A percentile compares a stretch with the other conserved stretches of the same genome.
Evolutionary conservation across 2,329 filamentous ascomycete species (phyloP).

Genomic region (Paracoccidioides lutzii): DNA sequence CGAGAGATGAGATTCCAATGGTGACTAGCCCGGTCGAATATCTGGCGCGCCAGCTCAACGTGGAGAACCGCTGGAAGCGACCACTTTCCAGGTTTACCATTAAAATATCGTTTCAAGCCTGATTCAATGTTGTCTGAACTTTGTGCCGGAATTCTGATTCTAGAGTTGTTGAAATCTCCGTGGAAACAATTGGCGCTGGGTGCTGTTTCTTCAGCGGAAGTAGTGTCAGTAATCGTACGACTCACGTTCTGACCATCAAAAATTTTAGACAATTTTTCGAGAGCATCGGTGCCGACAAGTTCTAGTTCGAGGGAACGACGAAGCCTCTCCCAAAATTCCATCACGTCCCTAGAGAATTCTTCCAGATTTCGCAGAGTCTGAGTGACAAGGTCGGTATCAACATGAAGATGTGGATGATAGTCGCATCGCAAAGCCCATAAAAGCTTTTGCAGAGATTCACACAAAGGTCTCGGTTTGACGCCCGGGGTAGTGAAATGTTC

Average conservation of each 20-base stretch:
- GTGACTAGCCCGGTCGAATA: constrained; percentile 40
- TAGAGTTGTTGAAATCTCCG: constrained; percentile 24
- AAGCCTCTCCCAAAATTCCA: constrained; percentile 43
- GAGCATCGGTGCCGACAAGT: constrained; percentile 32
- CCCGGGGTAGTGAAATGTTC: constrained; percentile 35
- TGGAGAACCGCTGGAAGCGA: constrained; percentile 38
- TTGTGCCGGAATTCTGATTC: constrained; percentile 27
- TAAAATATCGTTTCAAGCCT: constrained; percentile 23
- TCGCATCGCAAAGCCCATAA: constrained; percentile 39
- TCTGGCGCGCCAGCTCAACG: constrained; percentile 45
- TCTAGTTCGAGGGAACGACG: constrained; percentile 41
- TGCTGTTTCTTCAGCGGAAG: constrained; percentile 17
- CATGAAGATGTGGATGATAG: constrained; percentile 25
- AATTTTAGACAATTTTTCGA: constrained; percentile 30
- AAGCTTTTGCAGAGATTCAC: constrained; percentile 39
- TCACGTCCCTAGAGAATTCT: constrained; percentile 39
- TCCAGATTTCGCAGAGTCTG: constrained; percentile 28
- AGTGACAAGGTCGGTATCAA: constrained; percentile 31
- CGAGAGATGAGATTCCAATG: constrained; percentile 47
- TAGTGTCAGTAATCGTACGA: constrained; percentile 16
- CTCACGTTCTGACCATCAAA: constrained; percentile 30
- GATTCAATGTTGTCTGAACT: constrained; percentile 23
- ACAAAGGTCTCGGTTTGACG: constrained; percentile 37
- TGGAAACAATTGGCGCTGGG: constrained; percentile 23
- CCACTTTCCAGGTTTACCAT: constrained; percentile 26